Base-by-base conservation (phyloP, 129 eudicot genomes). In the Flaveria robusta region DNA sequence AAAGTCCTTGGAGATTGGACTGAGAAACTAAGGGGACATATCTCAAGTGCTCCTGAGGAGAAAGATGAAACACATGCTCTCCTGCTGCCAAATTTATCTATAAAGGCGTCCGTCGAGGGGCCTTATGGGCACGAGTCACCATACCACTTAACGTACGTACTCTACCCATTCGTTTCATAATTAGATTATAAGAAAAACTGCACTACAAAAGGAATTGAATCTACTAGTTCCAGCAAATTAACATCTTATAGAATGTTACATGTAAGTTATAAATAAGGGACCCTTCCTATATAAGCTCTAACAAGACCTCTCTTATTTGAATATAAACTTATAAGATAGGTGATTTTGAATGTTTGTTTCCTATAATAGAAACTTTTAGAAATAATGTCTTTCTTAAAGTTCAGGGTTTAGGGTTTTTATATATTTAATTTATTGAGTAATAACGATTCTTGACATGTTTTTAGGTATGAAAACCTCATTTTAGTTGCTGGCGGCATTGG, bases 401-500 rank as follows among this genome's bases (percentile, higher is more conserved):
- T 19, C 5, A 20, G 2, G n/a, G 65, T 58, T 58, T 58, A 3
- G 16, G 65, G n/a, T n/a, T 51, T 51, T 51, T 55, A 46, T 12
- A 29, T 55, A 13, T 29, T 56, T 68, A 26, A 56, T 8, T 41
- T 19, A 66, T 18, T 65, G 51, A 60, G 16, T 24, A 18, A 18
- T 14, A 58, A 45, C 19, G 68, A 19, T 69, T 66, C 68, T 50
- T 80, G 12, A 22, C 72, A 18, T 4, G 9, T 72, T 18, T 75
- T 37, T 59, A 88, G 98, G 91, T 93, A 93, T 52, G 88, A 91
- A 81, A 85, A 93, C 84, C 96, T 93, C 71, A 81, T 93, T 49
- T 70, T 93, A 78, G 97, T 93, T 24, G 98, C 98, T 3, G 98
- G 98, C 9, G 98, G 98, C 47, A 93, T 93, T 56, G 98, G 98